These are phyloP conservation scores for Aspergillus bertholletiae DNA, from an alignment of 495 filamentous ascomycete species.

Conservation along the genomic window DNA sequence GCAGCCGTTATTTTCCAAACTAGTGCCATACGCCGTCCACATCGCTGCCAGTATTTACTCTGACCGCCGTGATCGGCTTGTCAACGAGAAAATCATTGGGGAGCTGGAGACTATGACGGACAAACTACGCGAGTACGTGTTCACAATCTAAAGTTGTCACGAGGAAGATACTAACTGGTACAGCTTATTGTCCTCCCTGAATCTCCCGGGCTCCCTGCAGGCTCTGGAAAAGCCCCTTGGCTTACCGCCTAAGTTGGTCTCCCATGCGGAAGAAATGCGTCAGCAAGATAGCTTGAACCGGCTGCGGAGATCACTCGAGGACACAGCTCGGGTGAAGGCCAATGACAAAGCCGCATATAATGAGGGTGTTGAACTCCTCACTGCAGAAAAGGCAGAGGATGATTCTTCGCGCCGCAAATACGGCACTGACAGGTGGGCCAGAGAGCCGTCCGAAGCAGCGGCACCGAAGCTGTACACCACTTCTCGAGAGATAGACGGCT, in stretches of 20 bases:
- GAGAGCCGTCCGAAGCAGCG: constrained; percentile 64
- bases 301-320: constrained; percentile 71
- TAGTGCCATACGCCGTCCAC: constrained; percentile 95
- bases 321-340: constrained; percentile 79
- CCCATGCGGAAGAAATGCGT: constrained; percentile 93
- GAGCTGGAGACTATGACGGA: constrained; percentile 82
- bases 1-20: constrained; percentile 79
- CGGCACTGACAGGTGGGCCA: constrained; percentile 82
- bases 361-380: constrained; percentile 74
- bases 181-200: constrained; percentile 71
- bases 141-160: background rate
- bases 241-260: constrained; percentile 75
- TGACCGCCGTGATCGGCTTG: constrained; percentile 79
- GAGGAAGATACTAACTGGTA: constrained; percentile 11
- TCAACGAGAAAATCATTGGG: constrained; percentile 80
- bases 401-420: constrained; percentile 69
- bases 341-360: constrained; percentile 72
- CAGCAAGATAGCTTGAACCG: constrained; percentile 81
- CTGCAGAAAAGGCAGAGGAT: constrained; percentile 81
- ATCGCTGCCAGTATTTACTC: constrained; percentile 93
- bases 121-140: constrained; percentile 64
- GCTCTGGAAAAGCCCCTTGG: constrained; percentile 94
- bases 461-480: constrained; percentile 73
- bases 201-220: constrained; percentile 89
- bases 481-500: constrained; percentile 76